These are phyloP conservation scores for Ensete ventricosum DNA, from an alignment of 176 grass and related monocot genomes.

Conservation along the genomic window DNA sequence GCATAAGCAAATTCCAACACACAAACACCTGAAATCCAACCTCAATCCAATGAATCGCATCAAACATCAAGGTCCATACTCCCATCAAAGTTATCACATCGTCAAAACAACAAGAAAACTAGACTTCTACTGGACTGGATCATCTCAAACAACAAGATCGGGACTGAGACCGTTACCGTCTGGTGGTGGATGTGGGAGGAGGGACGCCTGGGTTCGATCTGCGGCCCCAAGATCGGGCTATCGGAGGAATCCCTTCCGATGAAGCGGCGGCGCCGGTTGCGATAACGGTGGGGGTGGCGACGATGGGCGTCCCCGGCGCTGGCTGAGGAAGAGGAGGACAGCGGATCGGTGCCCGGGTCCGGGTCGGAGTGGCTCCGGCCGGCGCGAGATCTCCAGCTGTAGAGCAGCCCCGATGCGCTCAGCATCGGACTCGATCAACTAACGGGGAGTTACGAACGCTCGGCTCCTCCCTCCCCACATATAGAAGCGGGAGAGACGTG, in stretches of 20 bases:
- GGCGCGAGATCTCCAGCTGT: constrained; percentile 46
- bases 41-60: background rate
- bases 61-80: background rate
- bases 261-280: constrained; percentile 27
- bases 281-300: constrained; percentile 21
- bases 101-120: background rate
- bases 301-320: constrained; percentile 25
- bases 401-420: constrained; percentile 88
- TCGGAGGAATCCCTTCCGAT: constrained; percentile 30
- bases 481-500: too few relatives aligned
- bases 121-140: too few relatives aligned
- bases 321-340: background rate
- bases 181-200: constrained; percentile 27
- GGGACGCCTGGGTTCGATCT: constrained; percentile 25
- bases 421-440: constrained; percentile 32
- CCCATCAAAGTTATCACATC: background rate
- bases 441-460: background rate
- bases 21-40: too few relatives aligned
- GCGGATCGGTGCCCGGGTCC: constrained; percentile 26
- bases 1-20: too few relatives aligned
- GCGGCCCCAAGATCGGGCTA: constrained; percentile 24
- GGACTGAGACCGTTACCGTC: background rate
- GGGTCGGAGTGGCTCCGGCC: constrained; percentile 37
- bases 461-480: too few relatives aligned
- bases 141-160: background rate